Evolutionary conservation across 1,284 basidiomycete species (phyloP), one percentile per base, ranked within the genome.

Genomic region (Cutaneotrichosporon sp.): DNA sequence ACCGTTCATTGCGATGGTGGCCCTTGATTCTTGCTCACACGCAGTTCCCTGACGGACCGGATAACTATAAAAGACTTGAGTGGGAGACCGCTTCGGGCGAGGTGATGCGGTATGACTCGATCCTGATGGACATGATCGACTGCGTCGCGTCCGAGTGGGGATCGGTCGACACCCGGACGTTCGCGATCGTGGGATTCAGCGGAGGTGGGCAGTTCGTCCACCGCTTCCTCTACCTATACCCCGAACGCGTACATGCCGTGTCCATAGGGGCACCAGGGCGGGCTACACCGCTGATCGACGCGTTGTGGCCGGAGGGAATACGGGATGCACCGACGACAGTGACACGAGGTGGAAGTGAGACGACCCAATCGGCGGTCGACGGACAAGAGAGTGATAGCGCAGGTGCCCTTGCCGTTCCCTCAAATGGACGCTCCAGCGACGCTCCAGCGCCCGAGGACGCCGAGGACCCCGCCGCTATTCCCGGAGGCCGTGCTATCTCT

Each of bases 161-260:
- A 9, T 57, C 41, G 12, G 37, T 61, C 49, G 49, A 57, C 24
- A 60, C 53, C 6, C 22, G 38, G 12, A 53, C 35, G 5, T 56
- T 61, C n/a, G 31, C 45, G 2, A 31, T 61, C 29, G 46, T 53
- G 2, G 60, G 60, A 1, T 61, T 59, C 42, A 57, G 54, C 16
- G 57, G 60, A n/a, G 60, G 60, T 3, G 57, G 49, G 6, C 57
- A 61, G 52, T 61, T 61, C 37, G 54, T 54, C 17, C 60, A 60
- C 35, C 52, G 60, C 26, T 59, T 61, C 54, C 37, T 61, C 25
- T 61, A 59, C 49, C 52, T 61, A 12, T 54, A 60, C 33, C 57
- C 60, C 3, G 57, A 61, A 17, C 46, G 51, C 7, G 20, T 61
- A 12, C 51, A 54, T n/a, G 46, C 52, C 20, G 52, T 54, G 12